These are phyloP conservation scores for Arabis hirsuta DNA, from an alignment of 345 rosid species.

Conservation along the genomic window DNA sequence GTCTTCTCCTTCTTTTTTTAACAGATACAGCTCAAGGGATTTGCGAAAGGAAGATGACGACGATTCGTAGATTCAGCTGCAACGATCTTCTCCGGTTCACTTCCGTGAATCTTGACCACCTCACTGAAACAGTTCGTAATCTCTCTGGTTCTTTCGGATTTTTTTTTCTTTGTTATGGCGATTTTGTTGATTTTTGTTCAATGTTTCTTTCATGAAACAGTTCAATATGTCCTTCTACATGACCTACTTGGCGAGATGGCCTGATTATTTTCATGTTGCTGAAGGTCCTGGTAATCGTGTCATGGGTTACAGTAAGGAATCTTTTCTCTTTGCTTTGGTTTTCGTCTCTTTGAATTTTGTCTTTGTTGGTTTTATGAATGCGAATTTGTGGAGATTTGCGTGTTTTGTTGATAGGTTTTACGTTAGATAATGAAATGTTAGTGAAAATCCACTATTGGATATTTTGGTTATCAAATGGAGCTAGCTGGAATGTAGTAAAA, in stretches of 20 bases:
- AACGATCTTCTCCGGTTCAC: constrained; percentile 88
- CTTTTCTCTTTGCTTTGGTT: background rate
- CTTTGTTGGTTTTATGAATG: background rate
- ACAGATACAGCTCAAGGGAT: constrained; percentile 19
- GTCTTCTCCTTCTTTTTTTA: background rate
- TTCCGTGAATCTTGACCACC: constrained; percentile 87
- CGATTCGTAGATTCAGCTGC: constrained; percentile 91
- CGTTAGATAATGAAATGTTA: background rate
- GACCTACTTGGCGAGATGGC: constrained; percentile 98
- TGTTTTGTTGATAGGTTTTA: background rate
- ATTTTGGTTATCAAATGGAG: background rate
- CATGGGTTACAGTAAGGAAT: constrained; percentile 85
- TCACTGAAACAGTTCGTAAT: constrained; percentile 71
- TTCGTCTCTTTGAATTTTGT: background rate
- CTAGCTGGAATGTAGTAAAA: background rate
- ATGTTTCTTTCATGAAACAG: constrained; percentile 46
- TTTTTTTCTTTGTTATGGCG: background rate
- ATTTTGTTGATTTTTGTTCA: constrained; percentile 15
- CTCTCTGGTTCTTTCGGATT: background rate
- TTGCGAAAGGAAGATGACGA: constrained; percentile 64
- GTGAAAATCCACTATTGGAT: background rate
- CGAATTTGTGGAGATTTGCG: background rate
- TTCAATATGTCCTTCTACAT: constrained; percentile 96
- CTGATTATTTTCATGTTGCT: constrained; percentile 93
- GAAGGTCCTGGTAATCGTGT: constrained; percentile 74